A percentile compares a stretch with the other conserved stretches of the same genome.
phyloP scores from a whole-genome alignment of 768 basidiomycete species.

The Symmetrospora coprosmae region DNA sequence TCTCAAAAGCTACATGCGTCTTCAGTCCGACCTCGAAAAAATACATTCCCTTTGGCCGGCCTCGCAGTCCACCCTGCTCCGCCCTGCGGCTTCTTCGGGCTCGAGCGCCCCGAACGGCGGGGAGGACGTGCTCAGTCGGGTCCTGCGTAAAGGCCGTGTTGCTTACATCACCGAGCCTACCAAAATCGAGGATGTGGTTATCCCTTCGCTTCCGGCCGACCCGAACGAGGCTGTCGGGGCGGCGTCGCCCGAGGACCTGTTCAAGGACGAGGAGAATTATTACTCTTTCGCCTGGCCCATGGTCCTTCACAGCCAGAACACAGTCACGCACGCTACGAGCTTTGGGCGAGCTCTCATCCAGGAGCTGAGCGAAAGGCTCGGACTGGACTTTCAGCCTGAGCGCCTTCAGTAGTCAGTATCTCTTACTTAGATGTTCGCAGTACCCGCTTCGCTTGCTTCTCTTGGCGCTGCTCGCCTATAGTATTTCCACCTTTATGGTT shows the following conservation, averaged over 20 bases:
- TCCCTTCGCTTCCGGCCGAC: not conserved
- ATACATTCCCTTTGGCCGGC: constrained; percentile 13
- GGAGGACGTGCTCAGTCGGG: constrained; percentile 4
- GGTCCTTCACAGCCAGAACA: constrained; percentile 10
- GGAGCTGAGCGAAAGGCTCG: constrained; percentile 1
- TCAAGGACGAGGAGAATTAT: constrained; percentile 22
- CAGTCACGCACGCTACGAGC: constrained; percentile 12
- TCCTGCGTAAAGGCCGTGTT: constrained; percentile 8
- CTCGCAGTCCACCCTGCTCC: constrained; percentile 6
- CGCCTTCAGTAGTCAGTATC: too few species aligned
- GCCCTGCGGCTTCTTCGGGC: too few species aligned
- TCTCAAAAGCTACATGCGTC: not conserved
- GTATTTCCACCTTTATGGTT: too few species aligned
- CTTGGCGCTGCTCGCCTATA: too few species aligned
- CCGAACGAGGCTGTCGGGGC: not conserved
- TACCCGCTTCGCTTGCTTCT: too few species aligned
- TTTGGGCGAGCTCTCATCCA: constrained; percentile 13
- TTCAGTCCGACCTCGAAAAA: constrained; percentile 16
- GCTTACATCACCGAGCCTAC: constrained; percentile 13
- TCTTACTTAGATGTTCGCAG: too few species aligned
- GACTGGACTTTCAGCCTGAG: not conserved
- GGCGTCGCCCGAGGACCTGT: constrained; percentile 12
- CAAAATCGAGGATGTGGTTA: constrained; percentile 9
- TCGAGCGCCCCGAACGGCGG: not conserved
- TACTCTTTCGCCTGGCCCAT: constrained; percentile 14